Evolutionary conservation across 2,329 filamentous ascomycete species (phyloP).

Genomic region (Akanthomyces dipterigenus): DNA sequence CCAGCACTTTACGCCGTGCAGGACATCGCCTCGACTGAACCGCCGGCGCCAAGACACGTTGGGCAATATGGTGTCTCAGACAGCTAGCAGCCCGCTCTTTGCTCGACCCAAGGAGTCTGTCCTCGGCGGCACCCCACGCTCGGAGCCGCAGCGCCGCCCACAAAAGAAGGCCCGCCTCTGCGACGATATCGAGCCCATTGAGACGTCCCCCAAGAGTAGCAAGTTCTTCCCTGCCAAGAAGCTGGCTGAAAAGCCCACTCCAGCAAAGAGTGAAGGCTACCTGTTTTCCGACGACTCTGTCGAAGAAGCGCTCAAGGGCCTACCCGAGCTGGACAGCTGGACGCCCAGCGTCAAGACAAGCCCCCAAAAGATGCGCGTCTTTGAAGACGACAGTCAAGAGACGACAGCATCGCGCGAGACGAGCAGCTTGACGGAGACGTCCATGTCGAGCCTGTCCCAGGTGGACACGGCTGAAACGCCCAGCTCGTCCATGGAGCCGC

Average conservation of each 20-base stretch:
- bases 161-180: slow-evolving; percentile 53
- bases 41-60: slow-evolving; percentile 49
- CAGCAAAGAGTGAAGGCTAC: slow-evolving; percentile 33
- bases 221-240: slow-evolving; percentile 43
- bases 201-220: slow-evolving; percentile 38
- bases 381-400: slow-evolving; percentile 33
- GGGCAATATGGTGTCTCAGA: slow-evolving; percentile 33
- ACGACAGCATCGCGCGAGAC: background rate
- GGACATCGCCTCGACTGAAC: slow-evolving; percentile 33
- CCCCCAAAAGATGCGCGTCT: slow-evolving; percentile 35
- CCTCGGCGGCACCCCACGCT: slow-evolving; percentile 14
- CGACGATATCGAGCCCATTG: slow-evolving; percentile 31
- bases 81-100: slow-evolving; percentile 17
- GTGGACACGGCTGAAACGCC: slow-evolving; percentile 13
- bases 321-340: slow-evolving; percentile 49
- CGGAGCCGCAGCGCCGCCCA: slow-evolving; percentile 31
- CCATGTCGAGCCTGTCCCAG: background rate
- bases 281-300: slow-evolving; percentile 52
- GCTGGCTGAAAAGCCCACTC: slow-evolving; percentile 19
- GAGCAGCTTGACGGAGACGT: slow-evolving; percentile 13
- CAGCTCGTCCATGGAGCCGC: slow-evolving; percentile 18
- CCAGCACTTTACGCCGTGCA: slow-evolving; percentile 16
- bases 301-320: slow-evolving; percentile 43
- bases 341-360: slow-evolving; percentile 27
- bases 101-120: slow-evolving; percentile 15